phyloP scores from a whole-genome alignment of 2,329 filamentous ascomycete genomes.

The Claviceps maximensis region DNA sequence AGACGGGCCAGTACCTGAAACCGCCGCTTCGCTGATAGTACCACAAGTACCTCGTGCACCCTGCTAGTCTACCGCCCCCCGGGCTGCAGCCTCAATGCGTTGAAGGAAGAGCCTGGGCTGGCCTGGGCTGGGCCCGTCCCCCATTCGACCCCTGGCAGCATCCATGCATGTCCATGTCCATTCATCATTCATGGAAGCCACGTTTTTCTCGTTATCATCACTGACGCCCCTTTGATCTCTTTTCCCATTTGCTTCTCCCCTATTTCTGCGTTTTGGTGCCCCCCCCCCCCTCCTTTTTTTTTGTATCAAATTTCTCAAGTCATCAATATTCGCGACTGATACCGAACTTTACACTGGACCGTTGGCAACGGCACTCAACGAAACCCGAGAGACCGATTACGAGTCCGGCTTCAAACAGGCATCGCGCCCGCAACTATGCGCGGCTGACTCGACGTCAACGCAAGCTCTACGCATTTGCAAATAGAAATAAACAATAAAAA shows the following conservation, averaged over 20 bases:
- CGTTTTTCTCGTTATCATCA: not conserved
- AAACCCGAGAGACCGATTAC: not conserved
- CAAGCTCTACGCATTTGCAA: not conserved
- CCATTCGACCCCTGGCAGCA: not conserved
- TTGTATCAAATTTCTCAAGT: not conserved
- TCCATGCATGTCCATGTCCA: too few species aligned
- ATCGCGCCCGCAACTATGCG: slow-evolving; percentile 1
- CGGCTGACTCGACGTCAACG: not conserved
- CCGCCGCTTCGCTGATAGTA: not conserved
- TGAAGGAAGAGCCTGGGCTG: too few species aligned
- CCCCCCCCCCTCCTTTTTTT: not conserved
- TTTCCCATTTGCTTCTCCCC: not conserved
- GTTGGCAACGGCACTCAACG: not conserved
- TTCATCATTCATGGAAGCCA: not conserved
- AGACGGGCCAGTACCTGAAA: not conserved
- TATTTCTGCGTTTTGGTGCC: too few species aligned
- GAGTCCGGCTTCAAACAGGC: not conserved
- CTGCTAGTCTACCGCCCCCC: not conserved
- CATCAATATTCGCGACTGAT: not conserved
- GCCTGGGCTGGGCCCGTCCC: too few species aligned
- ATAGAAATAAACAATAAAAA: too few species aligned
- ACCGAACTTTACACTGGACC: not conserved
- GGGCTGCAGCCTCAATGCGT: too few species aligned
- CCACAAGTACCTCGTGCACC: not conserved
- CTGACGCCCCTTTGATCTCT: not conserved